A percentile compares a stretch with the other conserved stretches of the same genome.
Conservation (phyloP, 352 stramenopile genomes). For the Phytophthora kernoviae region DNA sequence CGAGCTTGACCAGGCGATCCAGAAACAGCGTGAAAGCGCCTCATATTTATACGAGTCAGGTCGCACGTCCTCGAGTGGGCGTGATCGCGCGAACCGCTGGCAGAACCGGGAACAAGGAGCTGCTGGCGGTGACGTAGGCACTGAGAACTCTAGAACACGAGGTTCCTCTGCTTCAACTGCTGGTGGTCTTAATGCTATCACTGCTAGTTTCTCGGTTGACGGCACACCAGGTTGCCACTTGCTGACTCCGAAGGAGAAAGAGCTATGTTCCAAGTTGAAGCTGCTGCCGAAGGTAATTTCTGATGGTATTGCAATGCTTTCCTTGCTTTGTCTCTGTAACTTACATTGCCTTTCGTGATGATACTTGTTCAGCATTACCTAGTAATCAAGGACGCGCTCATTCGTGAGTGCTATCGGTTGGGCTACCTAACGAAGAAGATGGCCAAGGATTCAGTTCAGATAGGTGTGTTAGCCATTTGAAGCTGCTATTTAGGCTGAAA, state of each 20-base stretch:
- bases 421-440: slow-evolving; percentile 78
- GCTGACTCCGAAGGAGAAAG: slow-evolving; percentile 90
- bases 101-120: slow-evolving; percentile 59
- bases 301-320: neutral
- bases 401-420: slow-evolving; percentile 87
- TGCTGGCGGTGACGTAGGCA: slow-evolving; percentile 23
- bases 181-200: slow-evolving; percentile 31
- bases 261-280: slow-evolving; percentile 90
- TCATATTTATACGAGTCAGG: slow-evolving; percentile 88
- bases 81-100: slow-evolving; percentile 76
- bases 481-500: neutral
- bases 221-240: slow-evolving; percentile 86
- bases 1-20: slow-evolving; percentile 89
- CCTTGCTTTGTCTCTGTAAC: neutral
- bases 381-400: slow-evolving; percentile 94
- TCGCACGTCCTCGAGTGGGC: slow-evolving; percentile 49
- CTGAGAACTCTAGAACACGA: slow-evolving; percentile 39
- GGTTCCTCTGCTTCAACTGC: slow-evolving; percentile 13
- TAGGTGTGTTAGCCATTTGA: slow-evolving; percentile 59
- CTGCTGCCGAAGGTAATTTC: slow-evolving; percentile 85
- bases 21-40: slow-evolving; percentile 86
- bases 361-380: slow-evolving; percentile 84
- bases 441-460: slow-evolving; percentile 90
- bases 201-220: slow-evolving; percentile 77
- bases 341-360: slow-evolving; percentile 7